Conservation (phyloP, 352 stramenopile genomes). For the Phytophthora boehmeriae region DNA sequence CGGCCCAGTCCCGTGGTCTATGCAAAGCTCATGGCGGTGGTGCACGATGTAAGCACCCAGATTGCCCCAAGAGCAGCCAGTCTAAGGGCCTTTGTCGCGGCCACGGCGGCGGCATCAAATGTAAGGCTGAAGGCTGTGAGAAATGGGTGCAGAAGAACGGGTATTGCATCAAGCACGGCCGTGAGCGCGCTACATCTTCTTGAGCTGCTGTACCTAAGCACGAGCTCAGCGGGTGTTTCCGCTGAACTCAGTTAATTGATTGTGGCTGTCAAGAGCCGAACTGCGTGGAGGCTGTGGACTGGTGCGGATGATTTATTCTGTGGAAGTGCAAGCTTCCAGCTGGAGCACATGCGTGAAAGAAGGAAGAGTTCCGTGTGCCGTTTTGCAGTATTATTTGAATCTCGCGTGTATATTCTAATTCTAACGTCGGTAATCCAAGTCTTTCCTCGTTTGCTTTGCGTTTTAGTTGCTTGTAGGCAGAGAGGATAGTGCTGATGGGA, state of each 20-base stretch:
- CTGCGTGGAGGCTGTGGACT: conserved; percentile 17
- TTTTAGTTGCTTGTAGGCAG: not conserved
- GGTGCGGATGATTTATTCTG: conserved; percentile 47
- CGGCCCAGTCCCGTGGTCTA: conserved; percentile 79
- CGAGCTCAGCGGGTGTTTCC: conserved; percentile 1
- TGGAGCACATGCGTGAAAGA: conserved; percentile 27
- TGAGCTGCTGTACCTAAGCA: conserved; percentile 34
- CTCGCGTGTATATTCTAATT: conserved; percentile 10
- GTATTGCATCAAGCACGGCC: conserved; percentile 90
- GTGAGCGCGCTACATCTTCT: conserved; percentile 68
- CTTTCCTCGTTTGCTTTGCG: conserved; percentile 6
- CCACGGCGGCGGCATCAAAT: conserved; percentile 87
- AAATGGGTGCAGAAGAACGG: conserved; percentile 92
- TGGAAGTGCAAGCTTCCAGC: conserved; percentile 22
- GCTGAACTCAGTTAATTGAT: conserved; percentile 9
- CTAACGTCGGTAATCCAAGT: not conserved
- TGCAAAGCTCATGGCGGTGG: conserved; percentile 88
- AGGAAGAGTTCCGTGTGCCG: conserved; percentile 25
- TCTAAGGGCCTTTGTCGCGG: conserved; percentile 83
- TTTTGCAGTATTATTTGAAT: conserved; percentile 37
- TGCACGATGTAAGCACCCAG: conserved; percentile 82
- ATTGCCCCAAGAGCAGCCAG: conserved; percentile 87
- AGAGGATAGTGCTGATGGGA: not conserved
- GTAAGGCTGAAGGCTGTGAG: conserved; percentile 84
- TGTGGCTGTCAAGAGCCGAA: conserved; percentile 11